Base-by-base conservation (phyloP, 345 rosid genomes). In the Gossypium bickii region DNA sequence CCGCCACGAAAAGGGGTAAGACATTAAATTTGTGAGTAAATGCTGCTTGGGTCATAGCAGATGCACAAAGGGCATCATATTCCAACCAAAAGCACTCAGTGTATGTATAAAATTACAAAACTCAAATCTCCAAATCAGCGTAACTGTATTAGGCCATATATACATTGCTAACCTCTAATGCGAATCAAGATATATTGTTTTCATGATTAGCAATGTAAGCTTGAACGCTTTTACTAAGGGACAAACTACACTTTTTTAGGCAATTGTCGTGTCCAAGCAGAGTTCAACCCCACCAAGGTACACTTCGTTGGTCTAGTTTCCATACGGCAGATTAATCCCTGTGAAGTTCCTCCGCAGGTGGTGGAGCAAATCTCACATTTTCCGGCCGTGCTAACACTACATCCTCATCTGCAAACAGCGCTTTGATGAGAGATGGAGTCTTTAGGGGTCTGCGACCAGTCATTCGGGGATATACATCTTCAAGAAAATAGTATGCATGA, bases 401-500 rank as follows among this genome's bases (percentile, higher is more conserved):
- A 47, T 87, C 75, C 24, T 95, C 99, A 66, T 95, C 99, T 1
- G 98, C 93, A 43, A 95, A 95, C 22, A 95, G 66, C 9, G 89
- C 86, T 78, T 89, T 90, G 71, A 95, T 91, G 70, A 95, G 83
- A 45, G 87, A 84, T 41, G 99, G 98, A 43, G 98, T 91, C 73
- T 77, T 84, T 27, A 95, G 85, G 53, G 99, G 99, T 27, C 82
- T 83, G 0, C 99, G 94, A 52, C 90, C 88, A 0, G 94, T 87
- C 96, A 93, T 90, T 77, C 86, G 71, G 9, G 99, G 99, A 78
- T 93, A 93, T 53, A 95, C 98, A 25, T 91, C 97, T 43, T 92
- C 98, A 3, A 95, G 91, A 78, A 95, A 95, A 81, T 95, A 95
- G 86, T 95, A 95, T 10, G 97, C 97, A 47, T 95, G 99, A 20